These are phyloP conservation scores for Pseudogymnoascus sp. DNA, from an alignment of 2,329 filamentous ascomycete genomes.

Conservation along the genomic window DNA sequence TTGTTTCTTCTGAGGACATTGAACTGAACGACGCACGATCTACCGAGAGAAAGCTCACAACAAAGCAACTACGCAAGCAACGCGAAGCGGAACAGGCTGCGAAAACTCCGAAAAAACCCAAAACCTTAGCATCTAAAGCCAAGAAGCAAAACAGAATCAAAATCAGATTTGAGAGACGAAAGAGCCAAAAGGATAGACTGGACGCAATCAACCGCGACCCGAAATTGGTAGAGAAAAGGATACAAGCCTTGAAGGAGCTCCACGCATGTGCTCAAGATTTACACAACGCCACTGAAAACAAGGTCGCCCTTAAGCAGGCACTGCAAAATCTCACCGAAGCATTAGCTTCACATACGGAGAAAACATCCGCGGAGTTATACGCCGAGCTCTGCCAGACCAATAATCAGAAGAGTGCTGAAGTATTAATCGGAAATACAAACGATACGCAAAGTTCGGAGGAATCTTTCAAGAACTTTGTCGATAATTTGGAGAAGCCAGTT, in stretches of 20 bases:
- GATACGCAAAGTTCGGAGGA: background rate
- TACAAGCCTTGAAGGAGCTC: constrained; percentile 1
- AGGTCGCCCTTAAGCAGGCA: constrained; percentile 3
- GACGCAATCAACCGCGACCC: constrained; percentile 5
- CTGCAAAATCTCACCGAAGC: background rate
- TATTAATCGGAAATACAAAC: background rate
- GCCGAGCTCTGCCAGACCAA: constrained; percentile 5
- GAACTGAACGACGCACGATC: constrained; percentile 3
- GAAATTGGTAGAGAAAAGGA: background rate
- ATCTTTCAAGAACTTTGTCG: constrained; percentile 2
- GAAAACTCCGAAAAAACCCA: background rate
- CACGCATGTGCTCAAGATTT: constrained; percentile 4
- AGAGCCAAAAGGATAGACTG: constrained; percentile 2
- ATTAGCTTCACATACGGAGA: constrained; percentile 4
- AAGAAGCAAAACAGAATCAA: constrained; percentile 10
- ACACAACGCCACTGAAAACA: constrained; percentile 6
- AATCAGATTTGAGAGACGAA: constrained; percentile 8
- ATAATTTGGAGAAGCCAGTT: constrained; percentile 2
- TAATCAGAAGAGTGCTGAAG: background rate
- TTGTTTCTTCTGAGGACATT: background rate
- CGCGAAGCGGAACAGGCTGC: constrained; percentile 6
- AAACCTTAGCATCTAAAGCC: background rate
- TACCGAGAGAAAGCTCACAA: constrained; percentile 3
- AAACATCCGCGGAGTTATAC: constrained; percentile 2
- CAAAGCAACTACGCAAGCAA: constrained; percentile 5